These are phyloP conservation scores for Talaromyces islandicus DNA, from an alignment of 2,329 filamentous ascomycete species.

Conservation along the genomic window DNA sequence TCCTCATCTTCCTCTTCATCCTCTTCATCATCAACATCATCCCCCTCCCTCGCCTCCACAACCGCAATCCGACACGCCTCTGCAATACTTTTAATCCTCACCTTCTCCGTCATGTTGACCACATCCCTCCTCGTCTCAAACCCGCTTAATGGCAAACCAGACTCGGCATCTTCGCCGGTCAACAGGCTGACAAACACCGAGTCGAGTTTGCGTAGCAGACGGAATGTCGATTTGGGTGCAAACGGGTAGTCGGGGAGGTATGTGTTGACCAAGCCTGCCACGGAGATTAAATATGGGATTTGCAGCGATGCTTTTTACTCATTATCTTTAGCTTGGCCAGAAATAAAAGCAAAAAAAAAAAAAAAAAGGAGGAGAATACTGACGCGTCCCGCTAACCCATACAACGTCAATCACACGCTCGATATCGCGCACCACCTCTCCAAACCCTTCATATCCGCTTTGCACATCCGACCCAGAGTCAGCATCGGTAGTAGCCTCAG, in stretches of 20 bases:
- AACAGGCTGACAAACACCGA: conserved; percentile 74
- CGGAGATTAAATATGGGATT: conserved; percentile 72
- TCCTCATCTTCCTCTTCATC: conserved; percentile 22
- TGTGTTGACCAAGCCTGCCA: conserved; percentile 66
- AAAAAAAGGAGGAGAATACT: conserved; percentile 28
- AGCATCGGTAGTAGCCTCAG: conserved; percentile 16
- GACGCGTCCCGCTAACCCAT: conserved; percentile 84
- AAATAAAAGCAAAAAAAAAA: not conserved
- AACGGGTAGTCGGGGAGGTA: conserved; percentile 69
- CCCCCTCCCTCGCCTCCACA: conserved; percentile 55
- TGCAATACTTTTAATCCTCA: conserved; percentile 74
- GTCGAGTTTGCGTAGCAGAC: conserved; percentile 71
- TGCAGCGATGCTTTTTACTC: conserved; percentile 61
- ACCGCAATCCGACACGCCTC: conserved; percentile 68
- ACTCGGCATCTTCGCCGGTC: conserved; percentile 59
- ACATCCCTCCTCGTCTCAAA: conserved; percentile 54
- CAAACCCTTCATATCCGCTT: conserved; percentile 56
- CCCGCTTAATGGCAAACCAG: conserved; percentile 61
- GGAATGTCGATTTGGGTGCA: conserved; percentile 62
- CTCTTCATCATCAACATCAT: conserved; percentile 37
- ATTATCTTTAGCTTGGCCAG: conserved; percentile 1
- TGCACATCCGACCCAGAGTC: conserved; percentile 32
- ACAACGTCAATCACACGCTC: conserved; percentile 71
- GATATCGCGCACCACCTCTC: conserved; percentile 66
- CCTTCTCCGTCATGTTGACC: conserved; percentile 74